Evolutionary conservation across 164 flowering plant genomes (phyloP), one percentile per base, ranked within the genome.

Genomic region (Vitis cinerea): DNA sequence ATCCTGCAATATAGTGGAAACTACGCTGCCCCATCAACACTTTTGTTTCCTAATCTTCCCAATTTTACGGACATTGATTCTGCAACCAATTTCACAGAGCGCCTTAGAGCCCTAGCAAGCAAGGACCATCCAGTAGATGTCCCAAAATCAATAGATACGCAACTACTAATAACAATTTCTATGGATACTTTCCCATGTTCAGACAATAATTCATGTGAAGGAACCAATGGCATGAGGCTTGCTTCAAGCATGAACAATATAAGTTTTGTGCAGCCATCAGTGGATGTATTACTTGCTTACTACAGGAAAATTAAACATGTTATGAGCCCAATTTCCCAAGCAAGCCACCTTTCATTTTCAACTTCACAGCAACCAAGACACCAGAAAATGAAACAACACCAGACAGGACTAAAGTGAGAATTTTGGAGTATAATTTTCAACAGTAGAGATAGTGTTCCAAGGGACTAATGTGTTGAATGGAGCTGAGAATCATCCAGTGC

Each of bases 361-460:
- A 31, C 6, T 31, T 31, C 0, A 31, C 44, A 23, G 44, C 44
- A 6, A 6, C 6, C 44, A 31, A 31, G 44, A 31, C 44, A 23
- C 27, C 27, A 23, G 27, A 23, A 1, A 23, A 23, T 19, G 27
- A 0, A 23, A 23, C 27, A 23, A 23, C 15, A 50, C 55, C 77
- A 1, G 27, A 10, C 7, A 17, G 17, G 47, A 65, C 74, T 19
- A 49, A 47, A 30, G 74, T 61, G 66, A 29, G 8, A 9, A 67
- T 60, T 3, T 31, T 71, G 30, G 62, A 71, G 54, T 71, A 27
- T 55, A 62, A 66, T 29, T 37, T 29, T 37, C 71, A 7, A 71
- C 66, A 2, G 74, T 70, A 7, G 78, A 75, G 74, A 23, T 75
- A 6, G 78, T 75, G 31, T 49, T 75, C 6, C 78, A 75, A 30